Percentiles rank a stretch among this genome's conserved stretches.
These are phyloP conservation scores for Saccharomycopsis fibuligera DNA, from an alignment of 805 yeast species.

Conservation along the genomic window DNA sequence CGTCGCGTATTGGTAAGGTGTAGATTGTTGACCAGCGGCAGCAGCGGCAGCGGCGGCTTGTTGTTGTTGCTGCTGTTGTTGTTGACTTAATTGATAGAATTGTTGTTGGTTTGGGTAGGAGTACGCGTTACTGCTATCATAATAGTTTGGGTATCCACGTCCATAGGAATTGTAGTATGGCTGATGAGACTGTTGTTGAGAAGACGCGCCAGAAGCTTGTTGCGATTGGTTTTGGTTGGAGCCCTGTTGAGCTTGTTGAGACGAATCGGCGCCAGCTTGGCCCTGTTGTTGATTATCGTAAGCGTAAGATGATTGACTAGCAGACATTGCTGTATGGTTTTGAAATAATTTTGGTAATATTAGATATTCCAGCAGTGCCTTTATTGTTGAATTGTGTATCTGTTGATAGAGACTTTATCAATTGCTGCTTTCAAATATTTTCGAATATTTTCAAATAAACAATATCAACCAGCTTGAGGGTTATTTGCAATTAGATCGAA, in stretches of 20 bases:
- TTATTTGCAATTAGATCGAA: no score
- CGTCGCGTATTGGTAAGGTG: conserved; percentile 1
- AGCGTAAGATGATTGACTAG: background rate
- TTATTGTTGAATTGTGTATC: no score
- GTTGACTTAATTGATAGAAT: background rate
- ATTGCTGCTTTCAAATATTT: no score
- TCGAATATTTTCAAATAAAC: no score
- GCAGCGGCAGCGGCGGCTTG: conserved; percentile 6
- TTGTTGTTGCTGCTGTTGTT: conserved; percentile 1
- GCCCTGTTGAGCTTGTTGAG: conserved; percentile 5
- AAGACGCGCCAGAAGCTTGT: background rate
- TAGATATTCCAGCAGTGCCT: no score
- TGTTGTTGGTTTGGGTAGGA: conserved; percentile 2
- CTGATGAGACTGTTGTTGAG: conserved; percentile 1
- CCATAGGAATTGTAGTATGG: background rate
- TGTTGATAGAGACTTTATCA: no score
- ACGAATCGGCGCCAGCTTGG: conserved; percentile 1
- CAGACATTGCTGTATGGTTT: background rate
- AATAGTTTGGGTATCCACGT: conserved; percentile 1
- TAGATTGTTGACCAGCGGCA: conserved; percentile 6
- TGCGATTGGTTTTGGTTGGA: background rate
- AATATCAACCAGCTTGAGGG: no score
- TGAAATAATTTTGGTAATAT: no score
- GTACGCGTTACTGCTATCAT: conserved; percentile 1
- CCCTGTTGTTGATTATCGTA: conserved; percentile 2